A percentile compares a stretch with the other conserved stretches of the same genome.
Evolutionary conservation across 2,329 filamentous ascomycete species (phyloP).

Genomic region (Lasiodiplodia sp.): DNA sequence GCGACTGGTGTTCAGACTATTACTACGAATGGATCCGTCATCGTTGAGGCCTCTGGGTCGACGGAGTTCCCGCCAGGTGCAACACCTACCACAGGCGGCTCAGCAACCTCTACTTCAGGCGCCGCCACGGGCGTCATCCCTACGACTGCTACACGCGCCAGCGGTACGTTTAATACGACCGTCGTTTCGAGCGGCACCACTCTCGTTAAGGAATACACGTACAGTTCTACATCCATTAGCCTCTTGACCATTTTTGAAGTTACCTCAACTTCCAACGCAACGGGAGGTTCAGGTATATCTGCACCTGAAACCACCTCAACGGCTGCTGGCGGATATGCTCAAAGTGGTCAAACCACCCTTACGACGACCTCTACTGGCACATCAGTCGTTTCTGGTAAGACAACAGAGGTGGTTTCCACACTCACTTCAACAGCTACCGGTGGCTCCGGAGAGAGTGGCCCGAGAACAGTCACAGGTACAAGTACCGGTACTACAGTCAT

Average conservation of each 20-base stretch:
- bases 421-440: slow-evolving; percentile 20
- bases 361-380: background rate
- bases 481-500: background rate
- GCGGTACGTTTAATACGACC: slow-evolving; percentile 3
- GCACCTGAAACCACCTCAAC: slow-evolving; percentile 8
- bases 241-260: slow-evolving; percentile 18
- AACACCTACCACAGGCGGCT: background rate
- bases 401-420: slow-evolving; percentile 6
- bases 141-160: background rate
- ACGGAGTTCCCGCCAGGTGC: slow-evolving; percentile 8
- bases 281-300: slow-evolving; percentile 32
- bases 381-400: background rate
- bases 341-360: background rate
- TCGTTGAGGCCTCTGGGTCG: slow-evolving; percentile 17
- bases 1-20: background rate
- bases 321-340: slow-evolving; percentile 1
- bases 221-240: slow-evolving; percentile 13
- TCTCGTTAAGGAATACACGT: slow-evolving; percentile 13
- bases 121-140: background rate
- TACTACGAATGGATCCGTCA: slow-evolving; percentile 16
- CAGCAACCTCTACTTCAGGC: background rate
- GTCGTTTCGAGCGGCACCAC: slow-evolving; percentile 5
- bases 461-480: slow-evolving; percentile 7
- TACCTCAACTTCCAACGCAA: slow-evolving; percentile 31
- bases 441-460: background rate